Evolutionary conservation across 1,139 yeast genomes (phyloP).

Genomic region (Geotrichum bryndzae): DNA sequence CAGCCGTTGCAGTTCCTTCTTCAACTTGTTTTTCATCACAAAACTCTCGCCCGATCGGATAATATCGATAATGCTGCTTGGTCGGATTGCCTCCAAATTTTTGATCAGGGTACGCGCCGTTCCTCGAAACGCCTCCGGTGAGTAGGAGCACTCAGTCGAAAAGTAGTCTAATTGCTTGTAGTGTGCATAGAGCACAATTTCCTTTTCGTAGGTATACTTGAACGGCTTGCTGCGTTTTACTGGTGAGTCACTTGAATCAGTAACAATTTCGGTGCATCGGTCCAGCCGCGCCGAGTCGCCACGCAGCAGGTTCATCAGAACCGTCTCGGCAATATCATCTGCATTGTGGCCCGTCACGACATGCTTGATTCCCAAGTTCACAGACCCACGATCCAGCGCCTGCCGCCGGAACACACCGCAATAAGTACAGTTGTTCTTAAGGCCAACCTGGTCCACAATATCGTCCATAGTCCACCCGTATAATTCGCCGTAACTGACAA

Average conservation of each 20-base stretch:
- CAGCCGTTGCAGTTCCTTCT: slow-evolving; percentile 28
- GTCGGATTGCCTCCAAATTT: slow-evolving; percentile 82
- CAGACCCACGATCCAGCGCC: slow-evolving; percentile 93
- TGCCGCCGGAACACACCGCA: slow-evolving; percentile 97
- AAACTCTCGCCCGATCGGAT: slow-evolving; percentile 91
- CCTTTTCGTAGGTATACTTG: slow-evolving; percentile 94
- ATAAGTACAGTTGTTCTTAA: slow-evolving; percentile 90
- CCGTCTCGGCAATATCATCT: slow-evolving; percentile 98
- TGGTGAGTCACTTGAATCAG: slow-evolving; percentile 54
- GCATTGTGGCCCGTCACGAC: slow-evolving; percentile 99
- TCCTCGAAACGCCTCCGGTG: slow-evolving; percentile 97
- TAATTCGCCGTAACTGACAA: slow-evolving; percentile 81
- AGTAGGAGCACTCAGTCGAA: slow-evolving; percentile 95
- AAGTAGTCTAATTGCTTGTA: slow-evolving; percentile 92
- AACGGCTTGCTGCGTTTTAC: slow-evolving; percentile 88
- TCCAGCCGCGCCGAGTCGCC: slow-evolving; percentile 96
- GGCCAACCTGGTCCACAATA: slow-evolving; percentile 91
- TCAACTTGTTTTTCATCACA: slow-evolving; percentile 32
- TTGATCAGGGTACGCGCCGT: slow-evolving; percentile 91
- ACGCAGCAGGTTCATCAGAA: slow-evolving; percentile 83
- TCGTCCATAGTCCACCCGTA: slow-evolving; percentile 98
- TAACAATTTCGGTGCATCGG: slow-evolving; percentile 81
- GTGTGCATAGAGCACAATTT: slow-evolving; percentile 94
- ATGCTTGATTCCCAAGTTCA: slow-evolving; percentile 77
- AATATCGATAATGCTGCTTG: slow-evolving; percentile 89